A percentile compares a stretch with the other conserved stretches of the same genome.
These are phyloP conservation scores for Verticillium dahliae DNA, from an alignment of 2,329 filamentous ascomycete genomes.

Conservation along the genomic window DNA sequence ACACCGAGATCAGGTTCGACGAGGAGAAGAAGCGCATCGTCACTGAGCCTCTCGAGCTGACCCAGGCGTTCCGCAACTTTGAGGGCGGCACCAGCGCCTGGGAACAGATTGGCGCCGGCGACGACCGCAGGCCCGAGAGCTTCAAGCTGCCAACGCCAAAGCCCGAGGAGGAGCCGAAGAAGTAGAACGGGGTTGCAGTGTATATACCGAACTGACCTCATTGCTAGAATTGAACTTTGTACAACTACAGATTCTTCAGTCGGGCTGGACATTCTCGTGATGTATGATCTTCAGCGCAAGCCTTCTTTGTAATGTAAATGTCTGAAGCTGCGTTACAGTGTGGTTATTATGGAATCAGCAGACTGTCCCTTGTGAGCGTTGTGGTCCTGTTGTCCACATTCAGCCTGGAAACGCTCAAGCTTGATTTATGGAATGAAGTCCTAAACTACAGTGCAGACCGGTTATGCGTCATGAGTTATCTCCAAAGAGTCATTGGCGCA, in stretches of 20 bases:
- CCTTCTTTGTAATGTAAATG: too few relatives aligned
- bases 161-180: conserved; percentile 91
- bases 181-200: conserved; percentile 46
- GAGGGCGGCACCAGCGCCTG: conserved; percentile 74
- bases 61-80: conserved; percentile 97
- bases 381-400: too few relatives aligned
- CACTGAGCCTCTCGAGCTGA: conserved; percentile 93
- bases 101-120: conserved; percentile 62
- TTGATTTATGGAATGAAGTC: too few relatives aligned
- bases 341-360: too few relatives aligned
- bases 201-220: conserved; percentile 10
- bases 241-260: conserved; percentile 3
- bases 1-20: conserved; percentile 96
- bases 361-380: too few relatives aligned
- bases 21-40: conserved; percentile 99
- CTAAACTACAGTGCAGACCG: too few relatives aligned
- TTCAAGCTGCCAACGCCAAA: conserved; percentile 96
- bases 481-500: too few relatives aligned
- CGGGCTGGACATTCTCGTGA: neutral
- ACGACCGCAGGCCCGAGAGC: conserved; percentile 72
- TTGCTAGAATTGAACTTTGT: conserved; percentile 5
- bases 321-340: too few relatives aligned
- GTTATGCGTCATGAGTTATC: too few relatives aligned
- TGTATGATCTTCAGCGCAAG: too few relatives aligned
- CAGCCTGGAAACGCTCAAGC: too few relatives aligned